Evolutionary conservation across 345 rosid genomes (phyloP).

Genomic region (Capsella bursapastoris): DNA sequence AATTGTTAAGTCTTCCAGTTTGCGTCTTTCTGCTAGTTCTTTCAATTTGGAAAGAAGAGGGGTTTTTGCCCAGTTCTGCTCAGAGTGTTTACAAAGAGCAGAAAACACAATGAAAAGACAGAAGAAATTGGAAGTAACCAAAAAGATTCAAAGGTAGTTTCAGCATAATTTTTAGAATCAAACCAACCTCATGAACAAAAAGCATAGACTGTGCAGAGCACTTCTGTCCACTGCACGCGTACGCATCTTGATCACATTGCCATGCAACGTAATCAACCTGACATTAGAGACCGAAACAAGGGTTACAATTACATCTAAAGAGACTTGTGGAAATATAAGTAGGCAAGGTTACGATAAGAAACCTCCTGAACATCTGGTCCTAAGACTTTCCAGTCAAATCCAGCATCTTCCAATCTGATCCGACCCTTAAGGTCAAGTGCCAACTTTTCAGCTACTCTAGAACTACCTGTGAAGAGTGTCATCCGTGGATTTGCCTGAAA

Average conservation of each 20-base stretch:
- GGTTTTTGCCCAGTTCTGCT: constrained; percentile 81
- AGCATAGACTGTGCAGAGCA: constrained; percentile 96
- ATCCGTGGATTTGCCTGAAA: constrained; percentile 85
- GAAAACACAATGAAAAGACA: constrained; percentile 10
- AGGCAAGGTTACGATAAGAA: constrained; percentile 9
- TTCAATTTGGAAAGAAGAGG: constrained; percentile 68
- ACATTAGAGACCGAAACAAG: constrained; percentile 36
- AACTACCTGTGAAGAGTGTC: constrained; percentile 99
- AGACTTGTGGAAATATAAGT: background rate
- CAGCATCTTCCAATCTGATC: constrained; percentile 95
- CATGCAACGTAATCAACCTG: constrained; percentile 96
- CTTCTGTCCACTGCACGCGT: constrained; percentile 99
- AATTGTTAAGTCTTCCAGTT: constrained; percentile 82
- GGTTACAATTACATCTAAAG: constrained; percentile 18
- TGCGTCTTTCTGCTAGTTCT: constrained; percentile 88
- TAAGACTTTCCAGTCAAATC: constrained; percentile 97
- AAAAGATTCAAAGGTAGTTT: constrained; percentile 28
- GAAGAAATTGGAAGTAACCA: constrained; percentile 24
- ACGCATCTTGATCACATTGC: constrained; percentile 99
- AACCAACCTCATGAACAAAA: constrained; percentile 91
- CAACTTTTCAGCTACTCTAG: constrained; percentile 93
- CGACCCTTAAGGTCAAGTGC: constrained; percentile 91
- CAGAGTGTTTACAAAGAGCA: constrained; percentile 6
- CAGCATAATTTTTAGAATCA: constrained; percentile 1
- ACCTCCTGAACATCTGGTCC: constrained; percentile 99